Conservation (phyloP, 768 basidiomycete genomes). For the Lactarius sanguifluus region DNA sequence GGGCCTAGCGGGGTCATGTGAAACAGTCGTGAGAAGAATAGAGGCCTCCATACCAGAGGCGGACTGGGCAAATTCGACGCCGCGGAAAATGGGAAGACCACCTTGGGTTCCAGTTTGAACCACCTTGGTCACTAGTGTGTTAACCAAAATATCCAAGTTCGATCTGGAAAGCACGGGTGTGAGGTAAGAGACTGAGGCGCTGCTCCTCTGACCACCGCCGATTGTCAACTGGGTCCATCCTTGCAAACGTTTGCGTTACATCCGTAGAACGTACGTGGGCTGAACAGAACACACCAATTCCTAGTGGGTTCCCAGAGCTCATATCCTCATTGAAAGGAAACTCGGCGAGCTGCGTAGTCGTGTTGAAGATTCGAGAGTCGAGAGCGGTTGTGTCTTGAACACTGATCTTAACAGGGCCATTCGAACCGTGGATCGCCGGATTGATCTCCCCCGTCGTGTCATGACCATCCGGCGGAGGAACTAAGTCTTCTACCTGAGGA, state of each 20-base stretch:
- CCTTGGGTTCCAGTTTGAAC: background rate
- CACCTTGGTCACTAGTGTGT: background rate
- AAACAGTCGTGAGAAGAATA: too few relatives aligned
- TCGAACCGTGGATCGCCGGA: slow-evolving; percentile 31
- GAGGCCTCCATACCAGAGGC: background rate
- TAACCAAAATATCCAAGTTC: slow-evolving; percentile 2
- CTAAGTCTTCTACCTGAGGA: slow-evolving; percentile 10
- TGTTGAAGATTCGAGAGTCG: slow-evolving; percentile 16
- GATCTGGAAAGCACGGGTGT: background rate
- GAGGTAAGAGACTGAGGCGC: background rate
- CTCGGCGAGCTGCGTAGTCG: slow-evolving; percentile 27
- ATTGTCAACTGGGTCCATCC: background rate
- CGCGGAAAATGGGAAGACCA: slow-evolving; percentile 2
- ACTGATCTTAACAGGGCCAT: slow-evolving; percentile 31
- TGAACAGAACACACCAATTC: slow-evolving; percentile 27
- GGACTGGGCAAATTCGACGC: background rate
- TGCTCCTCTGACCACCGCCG: background rate
- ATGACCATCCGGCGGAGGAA: slow-evolving; percentile 22
- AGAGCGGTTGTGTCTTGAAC: slow-evolving; percentile 20
- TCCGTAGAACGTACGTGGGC: too few relatives aligned
- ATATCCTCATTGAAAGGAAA: slow-evolving; percentile 33
- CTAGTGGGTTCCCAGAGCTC: slow-evolving; percentile 31
- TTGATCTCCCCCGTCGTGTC: slow-evolving; percentile 31
- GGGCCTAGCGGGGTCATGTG: too few relatives aligned
- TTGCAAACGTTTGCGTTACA: background rate